Evolutionary conservation across 2,329 filamentous ascomycete genomes (phyloP), one percentile per base, ranked within the genome.

Genomic region (Penicillium sp.): DNA sequence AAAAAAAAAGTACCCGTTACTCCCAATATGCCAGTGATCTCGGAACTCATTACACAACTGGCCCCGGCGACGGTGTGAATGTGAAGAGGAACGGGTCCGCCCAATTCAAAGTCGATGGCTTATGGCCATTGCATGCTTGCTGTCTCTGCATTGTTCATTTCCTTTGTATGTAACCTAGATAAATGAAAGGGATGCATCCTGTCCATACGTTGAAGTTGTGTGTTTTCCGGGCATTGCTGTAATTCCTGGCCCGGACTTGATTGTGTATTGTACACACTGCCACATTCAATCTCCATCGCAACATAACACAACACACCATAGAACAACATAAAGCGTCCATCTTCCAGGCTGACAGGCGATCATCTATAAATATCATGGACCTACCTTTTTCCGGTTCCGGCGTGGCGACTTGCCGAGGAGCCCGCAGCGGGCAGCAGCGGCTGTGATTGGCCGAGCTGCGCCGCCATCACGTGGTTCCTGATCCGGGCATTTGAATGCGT

Each of bases 121-220:
- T 40, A 26, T n/a, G 26, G n/a, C 33, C 24, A 8, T 52, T 18
- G 42, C 21, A 16, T 40, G 30, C 53, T 56, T 57, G 45, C 55
- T 54, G 51, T 49, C 50, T 46, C 55, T 57, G 30, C 58, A 26
- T 47, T 47, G 49, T 46, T 42, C 35, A 46, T 59, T 57, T 57
- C 58, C 40, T 59, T 59, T 59, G 58, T 59, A 50, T 59, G 58
- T 59, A 59, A 57, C 49, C 33, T 57, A 59, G 43, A 56, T 46
- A 47, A 54, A 54, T 58, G 51, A 43, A 54, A 58, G 28, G 49
- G 33, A 47, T 53, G 51, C 24, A 46, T 53, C 42, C 51, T 46
- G 28, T 45, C 40, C 33, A 45, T 6, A 14, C 7, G 40, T 46
- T 46, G 21, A n/a, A 21, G 3, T 47, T 30, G 26, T 12, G 3